Evolutionary conservation across 306 rosid species (phyloP).

Genomic region (Trichosanthes truncata): DNA sequence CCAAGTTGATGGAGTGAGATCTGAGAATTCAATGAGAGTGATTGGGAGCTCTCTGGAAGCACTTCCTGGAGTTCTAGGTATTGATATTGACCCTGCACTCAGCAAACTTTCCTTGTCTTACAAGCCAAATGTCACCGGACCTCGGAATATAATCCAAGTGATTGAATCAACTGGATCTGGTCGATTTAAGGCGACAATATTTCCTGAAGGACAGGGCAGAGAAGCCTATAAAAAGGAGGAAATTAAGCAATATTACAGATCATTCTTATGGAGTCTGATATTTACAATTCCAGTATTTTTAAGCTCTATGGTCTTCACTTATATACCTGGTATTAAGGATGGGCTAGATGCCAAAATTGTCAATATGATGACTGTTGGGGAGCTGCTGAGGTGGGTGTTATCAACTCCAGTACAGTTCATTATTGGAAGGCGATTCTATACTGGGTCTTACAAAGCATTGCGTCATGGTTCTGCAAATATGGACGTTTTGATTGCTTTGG

Average conservation of each 20-base stretch:
- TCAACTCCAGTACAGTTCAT: conserved; percentile 67
- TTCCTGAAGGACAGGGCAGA: conserved; percentile 41
- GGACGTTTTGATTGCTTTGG: conserved; percentile 80
- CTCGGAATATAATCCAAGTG: conserved; percentile 54
- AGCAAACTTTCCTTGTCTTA: conserved; percentile 51
- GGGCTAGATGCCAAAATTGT: conserved; percentile 39
- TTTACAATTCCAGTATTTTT: conserved; percentile 66
- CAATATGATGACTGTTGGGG: conserved; percentile 51
- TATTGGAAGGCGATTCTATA: conserved; percentile 64
- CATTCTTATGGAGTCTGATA: conserved; percentile 52
- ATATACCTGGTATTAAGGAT: conserved; percentile 46
- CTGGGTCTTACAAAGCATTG: conserved; percentile 58
- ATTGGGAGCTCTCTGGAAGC: conserved; percentile 38
- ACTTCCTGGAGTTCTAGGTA: conserved; percentile 51
- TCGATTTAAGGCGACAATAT: conserved; percentile 45
- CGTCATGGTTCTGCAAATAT: conserved; percentile 66
- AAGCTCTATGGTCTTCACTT: conserved; percentile 73
- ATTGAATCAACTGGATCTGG: conserved; percentile 60
- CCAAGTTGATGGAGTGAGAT: conserved; percentile 35
- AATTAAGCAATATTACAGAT: conserved; percentile 37
- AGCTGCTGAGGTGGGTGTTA: conserved; percentile 54
- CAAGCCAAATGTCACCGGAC: conserved; percentile 51
- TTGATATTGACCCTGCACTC: conserved; percentile 18
- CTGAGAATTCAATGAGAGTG: conserved; percentile 20
- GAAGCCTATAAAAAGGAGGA: conserved; percentile 36